Percentiles rank a stretch among this genome's conserved stretches.
Evolutionary conservation across 495 filamentous ascomycete genomes (phyloP).

Genomic region (Penicillium lagena): DNA sequence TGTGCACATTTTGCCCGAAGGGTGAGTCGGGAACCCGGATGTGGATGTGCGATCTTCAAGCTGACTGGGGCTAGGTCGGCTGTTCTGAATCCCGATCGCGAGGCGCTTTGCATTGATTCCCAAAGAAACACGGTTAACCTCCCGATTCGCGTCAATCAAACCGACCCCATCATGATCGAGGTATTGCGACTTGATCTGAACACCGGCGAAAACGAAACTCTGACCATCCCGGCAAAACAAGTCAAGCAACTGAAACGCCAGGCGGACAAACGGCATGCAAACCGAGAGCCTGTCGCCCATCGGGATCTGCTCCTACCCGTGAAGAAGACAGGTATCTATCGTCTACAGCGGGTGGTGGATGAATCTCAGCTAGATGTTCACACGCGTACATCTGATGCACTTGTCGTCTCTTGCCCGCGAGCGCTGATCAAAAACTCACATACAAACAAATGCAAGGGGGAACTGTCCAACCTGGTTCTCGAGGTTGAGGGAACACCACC

Average conservation of each 20-base stretch:
- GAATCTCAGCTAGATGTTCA: constrained; percentile 91
- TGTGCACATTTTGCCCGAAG: constrained; percentile 94
- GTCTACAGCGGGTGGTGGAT: constrained; percentile 76
- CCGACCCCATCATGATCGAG: constrained; percentile 78
- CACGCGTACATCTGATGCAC: constrained; percentile 61
- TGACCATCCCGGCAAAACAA: constrained; percentile 66
- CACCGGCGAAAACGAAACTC: constrained; percentile 67
- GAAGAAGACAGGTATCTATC: constrained; percentile 81
- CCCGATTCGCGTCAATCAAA: constrained; percentile 92
- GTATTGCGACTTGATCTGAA: constrained; percentile 78
- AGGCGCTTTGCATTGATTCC: constrained; percentile 70
- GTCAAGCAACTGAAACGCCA: constrained; percentile 60
- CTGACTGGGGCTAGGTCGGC: constrained; percentile 60
- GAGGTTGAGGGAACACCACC: constrained; percentile 85
- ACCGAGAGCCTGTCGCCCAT: constrained; percentile 42
- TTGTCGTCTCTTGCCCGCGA: constrained; percentile 77
- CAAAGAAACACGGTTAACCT: constrained; percentile 53
- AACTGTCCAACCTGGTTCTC: constrained; percentile 76
- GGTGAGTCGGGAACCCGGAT: constrained; percentile 45
- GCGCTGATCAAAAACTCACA: constrained; percentile 60
- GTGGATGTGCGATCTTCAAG: not conserved
- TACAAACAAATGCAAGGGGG: constrained; percentile 68
- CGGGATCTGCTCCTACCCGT: constrained; percentile 56
- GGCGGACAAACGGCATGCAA: constrained; percentile 45
- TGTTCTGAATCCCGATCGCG: constrained; percentile 70